These are phyloP conservation scores for Xerocomellus amylosporus DNA, from an alignment of 768 basidiomycete genomes.

Conservation along the genomic window DNA sequence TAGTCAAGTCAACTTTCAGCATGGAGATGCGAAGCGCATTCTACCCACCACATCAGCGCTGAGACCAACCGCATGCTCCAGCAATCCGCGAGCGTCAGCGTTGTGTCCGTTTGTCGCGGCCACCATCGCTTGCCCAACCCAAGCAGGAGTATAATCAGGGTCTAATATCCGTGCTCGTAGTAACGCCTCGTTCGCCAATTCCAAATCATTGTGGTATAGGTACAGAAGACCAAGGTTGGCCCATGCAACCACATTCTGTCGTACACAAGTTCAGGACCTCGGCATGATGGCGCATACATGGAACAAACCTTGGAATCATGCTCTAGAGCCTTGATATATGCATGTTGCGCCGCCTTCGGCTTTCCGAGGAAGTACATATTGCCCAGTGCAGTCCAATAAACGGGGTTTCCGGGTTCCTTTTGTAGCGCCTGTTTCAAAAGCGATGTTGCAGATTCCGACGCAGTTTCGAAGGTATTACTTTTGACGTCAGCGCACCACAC, in stretches of 20 bases:
- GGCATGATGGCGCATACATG: not conserved
- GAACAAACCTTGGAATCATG: slow-evolving; percentile 71
- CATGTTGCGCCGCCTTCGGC: slow-evolving; percentile 81
- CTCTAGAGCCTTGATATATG: slow-evolving; percentile 86
- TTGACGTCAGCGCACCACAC: slow-evolving; percentile 40
- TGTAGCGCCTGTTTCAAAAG: slow-evolving; percentile 71
- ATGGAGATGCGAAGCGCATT: not conserved
- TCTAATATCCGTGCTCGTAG: slow-evolving; percentile 87
- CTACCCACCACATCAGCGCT: slow-evolving; percentile 52
- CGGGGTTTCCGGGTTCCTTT: slow-evolving; percentile 65
- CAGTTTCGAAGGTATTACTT: slow-evolving; percentile 15
- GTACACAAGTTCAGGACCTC: not conserved
- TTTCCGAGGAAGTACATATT: slow-evolving; percentile 64
- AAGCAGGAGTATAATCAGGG: slow-evolving; percentile 83
- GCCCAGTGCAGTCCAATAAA: slow-evolving; percentile 83
- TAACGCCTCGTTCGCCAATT: slow-evolving; percentile 84
- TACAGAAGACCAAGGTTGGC: slow-evolving; percentile 87
- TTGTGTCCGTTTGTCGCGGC: slow-evolving; percentile 58
- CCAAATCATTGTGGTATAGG: slow-evolving; percentile 70
- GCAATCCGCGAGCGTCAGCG: slow-evolving; percentile 60
- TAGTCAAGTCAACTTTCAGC: slow-evolving; percentile 32
- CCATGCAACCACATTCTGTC: slow-evolving; percentile 75
- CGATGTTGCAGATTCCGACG: slow-evolving; percentile 43
- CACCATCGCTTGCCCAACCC: slow-evolving; percentile 86
- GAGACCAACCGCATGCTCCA: slow-evolving; percentile 70